These are phyloP conservation scores for Aegilops tauschii DNA, from an alignment of 176 grass and related monocot species.

Conservation along the genomic window DNA sequence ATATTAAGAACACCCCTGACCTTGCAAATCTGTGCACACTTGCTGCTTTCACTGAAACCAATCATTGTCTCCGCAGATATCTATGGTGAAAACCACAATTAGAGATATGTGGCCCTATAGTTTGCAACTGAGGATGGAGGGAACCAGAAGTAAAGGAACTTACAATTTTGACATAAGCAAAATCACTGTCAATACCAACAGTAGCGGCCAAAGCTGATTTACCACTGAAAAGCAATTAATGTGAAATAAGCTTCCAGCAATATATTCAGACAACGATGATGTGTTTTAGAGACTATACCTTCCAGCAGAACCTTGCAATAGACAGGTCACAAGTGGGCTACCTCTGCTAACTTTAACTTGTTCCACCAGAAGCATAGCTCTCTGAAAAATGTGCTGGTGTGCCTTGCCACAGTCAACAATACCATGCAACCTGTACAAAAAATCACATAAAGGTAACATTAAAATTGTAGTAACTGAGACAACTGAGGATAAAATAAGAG, in stretches of 20 bases:
- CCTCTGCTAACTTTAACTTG: constrained; percentile 93
- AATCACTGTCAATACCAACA: constrained; percentile 91
- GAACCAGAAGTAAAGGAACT: constrained; percentile 36
- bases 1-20: constrained; percentile 39
- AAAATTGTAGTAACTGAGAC: constrained; percentile 5
- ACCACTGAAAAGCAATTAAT: constrained; percentile 48
- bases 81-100: constrained; percentile 37
- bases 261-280: background rate
- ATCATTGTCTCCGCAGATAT: constrained; percentile 97
- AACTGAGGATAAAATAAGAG: background rate
- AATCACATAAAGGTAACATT: background rate
- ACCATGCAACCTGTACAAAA: constrained; percentile 58
- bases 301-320: constrained; percentile 87
- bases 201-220: constrained; percentile 73
- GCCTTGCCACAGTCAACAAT: constrained; percentile 89
- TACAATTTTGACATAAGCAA: constrained; percentile 96
- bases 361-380: constrained; percentile 87
- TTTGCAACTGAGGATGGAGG: background rate
- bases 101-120: background rate
- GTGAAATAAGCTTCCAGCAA: constrained; percentile 17
- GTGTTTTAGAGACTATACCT: constrained; percentile 42
- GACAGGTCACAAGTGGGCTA: constrained; percentile 94
- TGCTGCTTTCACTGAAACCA: constrained; percentile 89
- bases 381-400: constrained; percentile 70
- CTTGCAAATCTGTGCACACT: constrained; percentile 92